phyloP scores from a whole-genome alignment of 2,329 filamentous ascomycete species.

The Lachnellula arida region DNA sequence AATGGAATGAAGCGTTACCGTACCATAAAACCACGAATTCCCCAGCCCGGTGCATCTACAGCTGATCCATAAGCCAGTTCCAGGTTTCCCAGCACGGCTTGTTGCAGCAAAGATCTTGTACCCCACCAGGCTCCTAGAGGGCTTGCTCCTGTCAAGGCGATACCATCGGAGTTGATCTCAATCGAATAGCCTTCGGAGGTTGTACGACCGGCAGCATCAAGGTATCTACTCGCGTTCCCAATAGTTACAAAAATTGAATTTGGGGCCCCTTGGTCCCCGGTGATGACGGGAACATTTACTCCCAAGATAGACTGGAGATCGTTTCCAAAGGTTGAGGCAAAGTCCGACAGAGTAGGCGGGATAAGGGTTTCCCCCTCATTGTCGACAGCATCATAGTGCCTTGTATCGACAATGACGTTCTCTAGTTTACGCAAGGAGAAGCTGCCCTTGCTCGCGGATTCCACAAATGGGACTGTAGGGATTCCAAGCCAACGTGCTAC shows the following conservation, averaged over 20 bases:
- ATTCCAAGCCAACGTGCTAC: slow-evolving; percentile 20
- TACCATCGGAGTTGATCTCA: slow-evolving; percentile 35
- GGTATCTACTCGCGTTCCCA: slow-evolving; percentile 36
- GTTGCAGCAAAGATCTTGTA: slow-evolving; percentile 51
- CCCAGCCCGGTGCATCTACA: slow-evolving; percentile 48
- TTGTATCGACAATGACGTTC: slow-evolving; percentile 41
- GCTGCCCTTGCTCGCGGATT: slow-evolving; percentile 18
- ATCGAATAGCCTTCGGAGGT: slow-evolving; percentile 48
- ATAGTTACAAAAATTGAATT: slow-evolving; percentile 44
- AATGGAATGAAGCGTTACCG: slow-evolving; percentile 27
- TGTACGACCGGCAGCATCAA: slow-evolving; percentile 41
- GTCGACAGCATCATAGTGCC: slow-evolving; percentile 39
- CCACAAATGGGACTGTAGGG: slow-evolving; percentile 34
- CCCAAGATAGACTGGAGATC: slow-evolving; percentile 32
- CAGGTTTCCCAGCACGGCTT: slow-evolving; percentile 37
- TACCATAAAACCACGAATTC: slow-evolving; percentile 43
- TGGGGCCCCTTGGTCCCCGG: slow-evolving; percentile 16
- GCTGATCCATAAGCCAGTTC: slow-evolving; percentile 40
- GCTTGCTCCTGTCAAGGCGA: slow-evolving; percentile 48
- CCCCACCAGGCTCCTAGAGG: slow-evolving; percentile 55
- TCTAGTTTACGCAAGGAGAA: slow-evolving; percentile 29
- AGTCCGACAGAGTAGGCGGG: slow-evolving; percentile 37
- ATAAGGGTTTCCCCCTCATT: slow-evolving; percentile 45
- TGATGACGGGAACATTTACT: slow-evolving; percentile 29
- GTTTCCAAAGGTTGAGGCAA: slow-evolving; percentile 43